Percentiles rank a stretch among this genome's conserved stretches.
Evolutionary conservation across 495 filamentous ascomycete species (phyloP).

Genomic region (Penicillium riverlandense): DNA sequence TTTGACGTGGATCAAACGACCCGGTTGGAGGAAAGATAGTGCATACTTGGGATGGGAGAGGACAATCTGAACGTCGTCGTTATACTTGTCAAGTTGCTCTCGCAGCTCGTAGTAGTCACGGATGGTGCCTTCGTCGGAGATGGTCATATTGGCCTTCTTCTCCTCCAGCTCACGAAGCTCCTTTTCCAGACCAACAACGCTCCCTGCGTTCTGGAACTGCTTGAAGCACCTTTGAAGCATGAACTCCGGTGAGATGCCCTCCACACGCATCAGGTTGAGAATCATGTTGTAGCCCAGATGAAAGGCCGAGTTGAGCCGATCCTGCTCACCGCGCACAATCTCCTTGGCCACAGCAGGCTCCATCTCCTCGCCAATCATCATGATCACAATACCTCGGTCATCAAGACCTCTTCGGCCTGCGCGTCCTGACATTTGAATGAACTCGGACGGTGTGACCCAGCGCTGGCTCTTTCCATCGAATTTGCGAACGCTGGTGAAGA

Average conservation of each 20-base stretch:
- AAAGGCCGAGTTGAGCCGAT: constrained; percentile 94
- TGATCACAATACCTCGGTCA: constrained; percentile 97
- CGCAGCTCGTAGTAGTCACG: constrained; percentile 87
- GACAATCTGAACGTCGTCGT: constrained; percentile 77
- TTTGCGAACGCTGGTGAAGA: constrained; percentile 93
- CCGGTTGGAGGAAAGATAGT: constrained; percentile 70
- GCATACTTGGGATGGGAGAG: constrained; percentile 85
- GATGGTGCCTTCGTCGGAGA: constrained; percentile 77
- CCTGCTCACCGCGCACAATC: constrained; percentile 93
- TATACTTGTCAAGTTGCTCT: constrained; percentile 72
- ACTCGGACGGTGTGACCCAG: constrained; percentile 91
- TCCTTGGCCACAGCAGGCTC: constrained; percentile 88
- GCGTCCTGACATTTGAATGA: constrained; percentile 97
- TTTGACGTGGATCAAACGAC: constrained; percentile 77
- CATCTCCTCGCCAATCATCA: constrained; percentile 98
- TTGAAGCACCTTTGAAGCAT: constrained; percentile 97
- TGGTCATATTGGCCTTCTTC: constrained; percentile 61
- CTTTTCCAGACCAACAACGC: constrained; percentile 72
- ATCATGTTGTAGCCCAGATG: constrained; percentile 99
- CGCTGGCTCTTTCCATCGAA: constrained; percentile 78
- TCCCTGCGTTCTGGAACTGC: constrained; percentile 92
- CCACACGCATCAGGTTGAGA: constrained; percentile 88
- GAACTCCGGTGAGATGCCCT: constrained; percentile 91
- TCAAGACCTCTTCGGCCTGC: constrained; percentile 95
- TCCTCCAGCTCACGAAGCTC: constrained; percentile 68